Conservation (phyloP, 371 early-diverging fungal species). For the Mucor mucedo region DNA sequence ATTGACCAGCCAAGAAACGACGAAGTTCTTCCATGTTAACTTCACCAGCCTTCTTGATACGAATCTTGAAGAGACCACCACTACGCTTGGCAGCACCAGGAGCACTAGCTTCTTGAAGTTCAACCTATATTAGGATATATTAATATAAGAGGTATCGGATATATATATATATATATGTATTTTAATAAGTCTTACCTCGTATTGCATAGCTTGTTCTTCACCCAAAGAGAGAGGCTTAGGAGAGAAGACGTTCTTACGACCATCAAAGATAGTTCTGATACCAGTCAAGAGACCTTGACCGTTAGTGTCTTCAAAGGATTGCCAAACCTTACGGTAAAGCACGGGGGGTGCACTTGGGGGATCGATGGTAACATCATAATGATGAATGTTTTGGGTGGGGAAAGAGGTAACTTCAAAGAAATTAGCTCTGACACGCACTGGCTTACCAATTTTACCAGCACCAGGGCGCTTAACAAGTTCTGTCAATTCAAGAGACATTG, state of each 20-base stretch:
- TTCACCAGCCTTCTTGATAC: slow-evolving; percentile 64
- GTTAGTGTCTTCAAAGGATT: slow-evolving; percentile 42
- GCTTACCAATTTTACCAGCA: slow-evolving; percentile 36
- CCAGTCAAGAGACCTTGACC: slow-evolving; percentile 39
- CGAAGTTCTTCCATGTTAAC: slow-evolving; percentile 62
- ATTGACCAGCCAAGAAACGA: slow-evolving; percentile 53
- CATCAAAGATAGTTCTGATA: slow-evolving; percentile 56
- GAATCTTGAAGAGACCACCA: slow-evolving; percentile 54
- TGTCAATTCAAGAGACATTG: slow-evolving; percentile 42
- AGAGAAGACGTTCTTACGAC: slow-evolving; percentile 55
- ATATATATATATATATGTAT: no score
- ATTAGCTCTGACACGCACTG: slow-evolving; percentile 40
- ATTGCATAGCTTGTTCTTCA: slow-evolving; percentile 44
- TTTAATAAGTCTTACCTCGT: slow-evolving; percentile 41
- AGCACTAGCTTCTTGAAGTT: slow-evolving; percentile 27
- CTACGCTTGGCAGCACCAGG: slow-evolving; percentile 28
- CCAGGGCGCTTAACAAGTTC: slow-evolving; percentile 44
- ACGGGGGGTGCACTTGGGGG: slow-evolving; percentile 48
- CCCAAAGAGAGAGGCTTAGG: slow-evolving; percentile 46
- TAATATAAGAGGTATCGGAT: background rate
- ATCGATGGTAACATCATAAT: slow-evolving; percentile 45
- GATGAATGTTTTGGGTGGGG: slow-evolving; percentile 47
- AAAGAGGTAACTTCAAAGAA: slow-evolving; percentile 55
- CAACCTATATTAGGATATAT: slow-evolving; percentile 36
- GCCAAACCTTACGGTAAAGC: slow-evolving; percentile 55